phyloP scores from a whole-genome alignment of 23 red algal genomes.

The Gracilaria caudata region DNA sequence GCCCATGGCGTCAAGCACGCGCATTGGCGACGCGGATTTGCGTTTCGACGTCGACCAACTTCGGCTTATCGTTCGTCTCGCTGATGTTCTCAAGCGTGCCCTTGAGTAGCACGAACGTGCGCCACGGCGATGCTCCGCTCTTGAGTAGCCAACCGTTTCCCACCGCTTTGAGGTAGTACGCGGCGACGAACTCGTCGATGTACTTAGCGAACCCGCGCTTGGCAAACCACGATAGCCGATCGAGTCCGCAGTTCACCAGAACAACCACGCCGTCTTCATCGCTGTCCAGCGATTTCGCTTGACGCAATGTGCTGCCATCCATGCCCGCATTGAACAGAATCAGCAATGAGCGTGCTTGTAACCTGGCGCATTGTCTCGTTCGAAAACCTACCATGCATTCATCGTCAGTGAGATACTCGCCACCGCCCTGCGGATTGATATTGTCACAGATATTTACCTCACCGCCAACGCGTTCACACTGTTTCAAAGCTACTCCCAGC shows the following conservation, averaged over 20 bases:
- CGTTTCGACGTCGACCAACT: conserved; percentile 57
- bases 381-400: conserved; percentile 67
- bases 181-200: conserved; percentile 45
- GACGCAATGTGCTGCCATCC: conserved; percentile 36
- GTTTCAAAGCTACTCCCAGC: conserved; percentile 1
- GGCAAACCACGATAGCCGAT: conserved; percentile 62
- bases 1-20: neutral
- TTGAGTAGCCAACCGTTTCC: conserved; percentile 65
- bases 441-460: conserved; percentile 62
- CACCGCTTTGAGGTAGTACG: conserved; percentile 58
- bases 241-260: conserved; percentile 60
- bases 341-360: conserved; percentile 6
- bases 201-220: conserved; percentile 50
- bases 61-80: conserved; percentile 5
- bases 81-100: neutral
- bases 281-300: conserved; percentile 22
- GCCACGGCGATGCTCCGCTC: conserved; percentile 30
- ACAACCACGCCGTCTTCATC: conserved; percentile 24
- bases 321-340: conserved; percentile 69
- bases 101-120: neutral
- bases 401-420: conserved; percentile 79
- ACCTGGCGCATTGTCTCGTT: neutral
- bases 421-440: conserved; percentile 77
- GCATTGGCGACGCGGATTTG: conserved; percentile 42
- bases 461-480: conserved; percentile 33